phyloP scores from a whole-genome alignment of 192 early-diverging fungal genomes.

The Lobosporangium transversale region DNA sequence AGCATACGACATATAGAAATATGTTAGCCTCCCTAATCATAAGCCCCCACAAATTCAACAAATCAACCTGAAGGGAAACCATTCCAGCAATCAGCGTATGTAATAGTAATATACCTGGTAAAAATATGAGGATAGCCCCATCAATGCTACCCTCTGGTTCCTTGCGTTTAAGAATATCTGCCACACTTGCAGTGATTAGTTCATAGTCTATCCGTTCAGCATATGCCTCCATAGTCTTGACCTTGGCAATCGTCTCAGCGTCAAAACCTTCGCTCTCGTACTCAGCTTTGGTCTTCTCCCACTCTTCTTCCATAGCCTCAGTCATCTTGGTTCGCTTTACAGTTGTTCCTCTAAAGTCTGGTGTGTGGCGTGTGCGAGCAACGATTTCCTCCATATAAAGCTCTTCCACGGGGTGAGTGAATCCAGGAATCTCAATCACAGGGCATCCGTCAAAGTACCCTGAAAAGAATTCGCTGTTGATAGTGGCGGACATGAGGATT shows the following conservation, averaged over 20 bases:
- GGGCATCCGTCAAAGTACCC: slow-evolving; percentile 80
- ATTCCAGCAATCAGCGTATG: not conserved
- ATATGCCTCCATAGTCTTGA: slow-evolving; percentile 53
- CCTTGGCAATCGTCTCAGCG: slow-evolving; percentile 47
- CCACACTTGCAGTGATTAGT: slow-evolving; percentile 65
- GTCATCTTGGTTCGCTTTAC: slow-evolving; percentile 38
- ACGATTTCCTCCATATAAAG: slow-evolving; percentile 58
- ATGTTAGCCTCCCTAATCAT: too few species aligned
- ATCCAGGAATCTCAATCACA: slow-evolving; percentile 75
- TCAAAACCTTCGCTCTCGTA: slow-evolving; percentile 52
- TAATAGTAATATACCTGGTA: slow-evolving; percentile 70
- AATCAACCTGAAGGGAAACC: too few species aligned
- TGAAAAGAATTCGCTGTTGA: slow-evolving; percentile 82
- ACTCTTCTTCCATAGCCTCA: slow-evolving; percentile 52
- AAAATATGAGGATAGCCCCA: slow-evolving; percentile 73
- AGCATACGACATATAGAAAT: not conserved
- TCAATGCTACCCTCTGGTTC: slow-evolving; percentile 52
- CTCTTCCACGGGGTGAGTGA: slow-evolving; percentile 78
- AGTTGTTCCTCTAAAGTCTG: slow-evolving; percentile 33
- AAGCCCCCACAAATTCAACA: too few species aligned
- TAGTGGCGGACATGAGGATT: slow-evolving; percentile 93
- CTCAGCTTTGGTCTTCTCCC: slow-evolving; percentile 50
- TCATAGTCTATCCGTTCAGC: slow-evolving; percentile 71
- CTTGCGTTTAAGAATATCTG: slow-evolving; percentile 66
- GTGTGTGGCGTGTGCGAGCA: slow-evolving; percentile 74